These are phyloP conservation scores for Ogataea ganodermae DNA, from an alignment of 805 yeast genomes.

Conservation along the genomic window DNA sequence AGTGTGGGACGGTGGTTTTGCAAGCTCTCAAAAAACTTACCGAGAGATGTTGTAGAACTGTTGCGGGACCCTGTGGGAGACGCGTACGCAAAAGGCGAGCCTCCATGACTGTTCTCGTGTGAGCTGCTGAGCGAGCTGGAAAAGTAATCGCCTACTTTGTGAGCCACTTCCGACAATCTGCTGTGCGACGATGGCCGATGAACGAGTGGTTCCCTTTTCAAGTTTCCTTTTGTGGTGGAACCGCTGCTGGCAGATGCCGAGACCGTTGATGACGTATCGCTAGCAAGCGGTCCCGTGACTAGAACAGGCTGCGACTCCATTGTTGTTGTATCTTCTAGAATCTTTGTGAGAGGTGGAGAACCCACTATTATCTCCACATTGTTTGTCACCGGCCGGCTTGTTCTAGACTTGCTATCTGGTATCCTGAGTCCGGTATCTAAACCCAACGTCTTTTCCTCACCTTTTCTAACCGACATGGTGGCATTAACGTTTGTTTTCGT, in stretches of 20 bases:
- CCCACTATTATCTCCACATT: constrained; percentile 8
- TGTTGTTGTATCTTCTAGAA: background rate
- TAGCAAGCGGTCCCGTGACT: background rate
- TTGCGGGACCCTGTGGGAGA: constrained; percentile 28
- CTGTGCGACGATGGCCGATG: constrained; percentile 22
- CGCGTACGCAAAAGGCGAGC: constrained; percentile 14
- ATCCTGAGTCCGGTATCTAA: background rate
- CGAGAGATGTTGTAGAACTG: constrained; percentile 28
- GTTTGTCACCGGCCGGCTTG: constrained; percentile 12
- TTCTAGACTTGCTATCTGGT: constrained; percentile 6
- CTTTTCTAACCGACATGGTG: constrained; percentile 5
- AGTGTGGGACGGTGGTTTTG: constrained; percentile 15
- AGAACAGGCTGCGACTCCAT: background rate
- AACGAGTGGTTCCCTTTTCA: background rate
- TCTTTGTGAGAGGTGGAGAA: constrained; percentile 2
- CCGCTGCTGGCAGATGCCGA: constrained; percentile 1
- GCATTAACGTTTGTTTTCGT: background rate
- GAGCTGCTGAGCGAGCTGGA: constrained; percentile 22
- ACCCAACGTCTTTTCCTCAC: background rate
- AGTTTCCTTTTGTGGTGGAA: background rate
- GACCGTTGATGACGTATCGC: background rate
- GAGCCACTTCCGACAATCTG: constrained; percentile 31
- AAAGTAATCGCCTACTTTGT: constrained; percentile 31
- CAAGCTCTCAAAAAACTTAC: constrained; percentile 23
- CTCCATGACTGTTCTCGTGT: constrained; percentile 11